Percentiles rank a stretch among this genome's conserved stretches.
phyloP scores from a whole-genome alignment of 208 protist genomes.

The Wallacemonas sp. region DNA sequence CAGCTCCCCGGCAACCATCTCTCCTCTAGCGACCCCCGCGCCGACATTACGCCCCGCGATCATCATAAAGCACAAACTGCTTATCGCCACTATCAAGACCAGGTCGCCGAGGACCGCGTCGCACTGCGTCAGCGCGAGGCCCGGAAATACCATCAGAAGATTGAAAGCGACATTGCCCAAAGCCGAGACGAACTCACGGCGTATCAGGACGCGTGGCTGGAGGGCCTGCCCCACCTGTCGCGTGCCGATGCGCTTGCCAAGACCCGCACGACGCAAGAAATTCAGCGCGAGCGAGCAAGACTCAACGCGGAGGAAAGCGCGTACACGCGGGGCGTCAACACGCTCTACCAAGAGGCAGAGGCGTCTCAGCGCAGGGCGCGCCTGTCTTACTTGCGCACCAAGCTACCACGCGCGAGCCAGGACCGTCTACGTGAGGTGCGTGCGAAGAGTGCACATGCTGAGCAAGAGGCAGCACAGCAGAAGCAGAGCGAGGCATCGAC shows the following conservation, averaged over 20 bases:
- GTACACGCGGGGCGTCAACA: slow-evolving; percentile 18
- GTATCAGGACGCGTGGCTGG: slow-evolving; percentile 23
- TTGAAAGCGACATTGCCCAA: slow-evolving; percentile 9
- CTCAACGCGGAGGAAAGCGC: neutral
- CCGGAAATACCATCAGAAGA: neutral
- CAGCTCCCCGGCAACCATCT: slow-evolving; percentile 12
- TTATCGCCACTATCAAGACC: slow-evolving; percentile 7
- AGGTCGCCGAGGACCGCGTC: slow-evolving; percentile 12
- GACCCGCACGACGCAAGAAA: slow-evolving; percentile 10
- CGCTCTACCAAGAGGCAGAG: slow-evolving; percentile 17
- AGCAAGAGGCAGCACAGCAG: too few species aligned
- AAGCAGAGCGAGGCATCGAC: too few species aligned
- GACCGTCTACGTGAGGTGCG: neutral
- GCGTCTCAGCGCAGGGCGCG: slow-evolving; percentile 23
- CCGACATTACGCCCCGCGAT: slow-evolving; percentile 15
- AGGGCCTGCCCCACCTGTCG: slow-evolving; percentile 21
- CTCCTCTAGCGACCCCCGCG: slow-evolving; percentile 1
- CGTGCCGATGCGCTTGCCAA: slow-evolving; percentile 20
- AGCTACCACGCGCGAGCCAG: slow-evolving; percentile 7
- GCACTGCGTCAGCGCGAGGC: slow-evolving; percentile 11
- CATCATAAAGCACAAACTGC: slow-evolving; percentile 15
- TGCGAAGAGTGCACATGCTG: slow-evolving; percentile 6
- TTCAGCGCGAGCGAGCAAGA: slow-evolving; percentile 1
- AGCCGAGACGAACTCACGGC: slow-evolving; percentile 1
- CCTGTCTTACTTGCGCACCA: slow-evolving; percentile 18